Percentiles rank a stretch among this genome's conserved stretches.
phyloP scores from a whole-genome alignment of 2,329 filamentous ascomycete genomes.

The Fusarium domesticum region DNA sequence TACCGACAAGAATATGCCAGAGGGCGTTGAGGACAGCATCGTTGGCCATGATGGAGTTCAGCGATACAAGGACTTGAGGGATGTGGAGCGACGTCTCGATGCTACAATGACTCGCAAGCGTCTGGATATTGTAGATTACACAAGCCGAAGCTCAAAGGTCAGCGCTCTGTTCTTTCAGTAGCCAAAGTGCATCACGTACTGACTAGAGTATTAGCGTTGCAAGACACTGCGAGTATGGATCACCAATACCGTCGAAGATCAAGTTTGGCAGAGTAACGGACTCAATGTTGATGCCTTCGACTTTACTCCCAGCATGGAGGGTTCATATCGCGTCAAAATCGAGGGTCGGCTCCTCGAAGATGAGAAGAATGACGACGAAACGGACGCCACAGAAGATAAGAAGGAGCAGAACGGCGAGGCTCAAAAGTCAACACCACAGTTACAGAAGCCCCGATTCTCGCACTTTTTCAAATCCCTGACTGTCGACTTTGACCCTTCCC shows the following conservation, averaged over 20 bases:
- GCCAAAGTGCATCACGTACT: not conserved
- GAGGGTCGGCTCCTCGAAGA: conserved; percentile 81
- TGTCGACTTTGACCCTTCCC: conserved; percentile 67
- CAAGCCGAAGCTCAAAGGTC: conserved; percentile 72
- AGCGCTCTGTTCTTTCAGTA: no score
- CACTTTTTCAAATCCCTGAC: conserved; percentile 80
- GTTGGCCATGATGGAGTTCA: conserved; percentile 73
- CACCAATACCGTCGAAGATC: conserved; percentile 89
- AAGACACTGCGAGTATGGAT: conserved; percentile 91
- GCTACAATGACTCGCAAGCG: conserved; percentile 92
- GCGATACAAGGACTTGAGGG: conserved; percentile 79
- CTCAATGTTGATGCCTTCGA: conserved; percentile 75
- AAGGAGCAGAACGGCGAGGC: conserved; percentile 30
- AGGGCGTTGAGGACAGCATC: conserved; percentile 78
- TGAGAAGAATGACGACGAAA: conserved; percentile 55
- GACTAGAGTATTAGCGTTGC: conserved; percentile 53
- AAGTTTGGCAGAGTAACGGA: conserved; percentile 79
- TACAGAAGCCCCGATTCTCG: conserved; percentile 58
- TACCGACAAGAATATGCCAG: conserved; percentile 91
- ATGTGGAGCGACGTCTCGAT: conserved; percentile 84
- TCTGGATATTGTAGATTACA: conserved; percentile 81
- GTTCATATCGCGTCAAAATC: conserved; percentile 86
- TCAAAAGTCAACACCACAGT: conserved; percentile 37
- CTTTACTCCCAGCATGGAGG: conserved; percentile 72
- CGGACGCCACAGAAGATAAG: conserved; percentile 34